Conservation (phyloP, 2,329 filamentous ascomycete species). For the Penicillium brevicompactum region DNA sequence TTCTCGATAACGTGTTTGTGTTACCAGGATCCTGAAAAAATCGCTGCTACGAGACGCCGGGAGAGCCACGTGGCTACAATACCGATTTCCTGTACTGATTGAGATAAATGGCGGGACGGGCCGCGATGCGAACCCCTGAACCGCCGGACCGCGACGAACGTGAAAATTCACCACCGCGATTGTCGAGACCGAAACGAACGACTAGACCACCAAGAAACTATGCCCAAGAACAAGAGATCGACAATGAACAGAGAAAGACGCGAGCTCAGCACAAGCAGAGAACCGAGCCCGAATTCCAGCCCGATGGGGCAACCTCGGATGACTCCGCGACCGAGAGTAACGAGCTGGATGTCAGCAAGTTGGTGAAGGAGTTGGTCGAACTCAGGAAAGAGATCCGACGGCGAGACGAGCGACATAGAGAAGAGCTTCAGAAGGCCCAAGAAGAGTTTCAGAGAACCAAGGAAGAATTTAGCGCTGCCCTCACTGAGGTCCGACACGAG, state of each 20-base stretch:
- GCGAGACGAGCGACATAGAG: constrained; percentile 22
- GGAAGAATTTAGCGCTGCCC: constrained; percentile 21
- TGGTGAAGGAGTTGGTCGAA: constrained; percentile 22
- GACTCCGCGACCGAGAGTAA: constrained; percentile 16
- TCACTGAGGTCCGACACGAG: constrained; percentile 20
- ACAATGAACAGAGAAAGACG: constrained; percentile 17
- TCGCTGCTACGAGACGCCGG: too few relatives aligned
- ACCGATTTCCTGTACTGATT: too few relatives aligned
- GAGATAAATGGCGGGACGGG: too few relatives aligned
- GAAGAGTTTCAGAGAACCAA: constrained; percentile 15
- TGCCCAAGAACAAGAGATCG: constrained; percentile 22
- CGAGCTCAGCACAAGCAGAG: constrained; percentile 19
- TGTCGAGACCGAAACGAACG: constrained; percentile 11
- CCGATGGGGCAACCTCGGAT: constrained; percentile 15
- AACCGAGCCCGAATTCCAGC: constrained; percentile 12
- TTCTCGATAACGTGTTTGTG: too few relatives aligned
- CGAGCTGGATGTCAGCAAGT: constrained; percentile 7
- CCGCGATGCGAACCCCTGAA: constrained; percentile 7
- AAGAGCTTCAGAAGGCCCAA: constrained; percentile 22
- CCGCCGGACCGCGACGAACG: constrained; percentile 17
- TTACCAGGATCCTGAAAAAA: too few relatives aligned
- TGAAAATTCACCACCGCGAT: too few relatives aligned
- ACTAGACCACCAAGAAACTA: constrained; percentile 21
- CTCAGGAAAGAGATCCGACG: constrained; percentile 25
- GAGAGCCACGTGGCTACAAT: too few relatives aligned